Evolutionary conservation across 2,329 filamentous ascomycete species (phyloP), one percentile per base, ranked within the genome.

Genomic region (Pseudocercospora pini-densiflorae): DNA sequence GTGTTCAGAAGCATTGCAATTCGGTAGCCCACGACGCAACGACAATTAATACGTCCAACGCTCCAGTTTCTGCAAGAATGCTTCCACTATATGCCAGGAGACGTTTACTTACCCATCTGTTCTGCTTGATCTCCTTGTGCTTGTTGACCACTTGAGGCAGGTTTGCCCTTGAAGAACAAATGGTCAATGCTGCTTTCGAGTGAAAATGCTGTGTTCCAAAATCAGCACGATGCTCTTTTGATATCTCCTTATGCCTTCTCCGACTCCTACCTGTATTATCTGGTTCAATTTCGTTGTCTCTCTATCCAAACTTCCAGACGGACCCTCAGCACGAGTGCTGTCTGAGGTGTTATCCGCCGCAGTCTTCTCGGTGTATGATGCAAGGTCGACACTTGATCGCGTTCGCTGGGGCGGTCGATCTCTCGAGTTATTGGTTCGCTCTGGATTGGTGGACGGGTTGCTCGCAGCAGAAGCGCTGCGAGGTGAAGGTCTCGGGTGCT

Each of bases 231-330:
- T 36, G 53, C 19, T 23, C 8, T 12, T 36, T 31, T 7, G 9
- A 16, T 14, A 8, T 55, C 6, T 27, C 23, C 51, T 23, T 16
- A 12, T 12, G 7, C 16, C 23, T 55, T 10, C 3, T 31, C 27
- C 24, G 10, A 43, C 33, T 74, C 81, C 68, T 82, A 96, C 93
- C 87, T 95, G 92, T 74, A 97, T 90, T 76, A 98, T 95, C 81
- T 97, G 93, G 79, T 96, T 95, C 72, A 97, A 85, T 82, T 95
- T 95, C 86, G 88, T 77, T 90, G 81, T 88, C 71, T 94, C 92
- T 73, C 84, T 86, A 62, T 86, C 88, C 55, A 87, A 86, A 27
- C 65, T 67, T 29, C 67, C 63, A 16, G 69, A 53, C 23, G 69
- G 66, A 60, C 81, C 81, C 31, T 85, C 80, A 23, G 31, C 31